Evolutionary conservation across 2,329 filamentous ascomycete species (phyloP).

Genomic region (Apiospora arundinis): DNA sequence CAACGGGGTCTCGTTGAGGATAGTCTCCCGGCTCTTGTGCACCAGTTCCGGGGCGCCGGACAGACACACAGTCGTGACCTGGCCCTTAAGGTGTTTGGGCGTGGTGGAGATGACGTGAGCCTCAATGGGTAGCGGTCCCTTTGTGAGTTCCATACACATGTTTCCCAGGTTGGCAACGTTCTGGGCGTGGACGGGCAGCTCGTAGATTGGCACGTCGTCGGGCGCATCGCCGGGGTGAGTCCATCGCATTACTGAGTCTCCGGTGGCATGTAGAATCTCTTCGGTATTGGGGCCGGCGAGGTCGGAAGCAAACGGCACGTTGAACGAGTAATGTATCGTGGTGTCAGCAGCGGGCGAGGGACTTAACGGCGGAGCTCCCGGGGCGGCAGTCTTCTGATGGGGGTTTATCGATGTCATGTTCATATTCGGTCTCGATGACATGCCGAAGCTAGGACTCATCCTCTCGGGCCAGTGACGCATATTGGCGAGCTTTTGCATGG

Average conservation of each 20-base stretch:
- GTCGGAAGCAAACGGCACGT: slow-evolving; percentile 93
- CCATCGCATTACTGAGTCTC: slow-evolving; percentile 88
- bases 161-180: slow-evolving; percentile 82
- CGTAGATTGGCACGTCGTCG: slow-evolving; percentile 83
- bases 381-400: slow-evolving; percentile 61
- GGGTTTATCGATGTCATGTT: slow-evolving; percentile 63
- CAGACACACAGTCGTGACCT: slow-evolving; percentile 87
- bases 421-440: slow-evolving; percentile 61
- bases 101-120: slow-evolving; percentile 84
- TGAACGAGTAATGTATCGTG: slow-evolving; percentile 93
- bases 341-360: slow-evolving; percentile 76
- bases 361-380: slow-evolving; percentile 62
- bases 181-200: slow-evolving; percentile 88
- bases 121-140: slow-evolving; percentile 73
- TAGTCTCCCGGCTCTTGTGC: slow-evolving; percentile 86
- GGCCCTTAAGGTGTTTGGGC: slow-evolving; percentile 72
- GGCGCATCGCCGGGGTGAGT: slow-evolving; percentile 87
- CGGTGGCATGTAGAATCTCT: slow-evolving; percentile 91
- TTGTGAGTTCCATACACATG: slow-evolving; percentile 82
- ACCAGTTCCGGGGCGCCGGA: slow-evolving; percentile 88
- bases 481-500: slow-evolving; percentile 74
- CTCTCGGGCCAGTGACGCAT: slow-evolving; percentile 76
- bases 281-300: slow-evolving; percentile 91
- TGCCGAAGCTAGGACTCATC: slow-evolving; percentile 72
- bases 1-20: slow-evolving; percentile 90